Evolutionary conservation across 345 rosid genomes (phyloP).

Genomic region (Melaleuca quinquenervia): DNA sequence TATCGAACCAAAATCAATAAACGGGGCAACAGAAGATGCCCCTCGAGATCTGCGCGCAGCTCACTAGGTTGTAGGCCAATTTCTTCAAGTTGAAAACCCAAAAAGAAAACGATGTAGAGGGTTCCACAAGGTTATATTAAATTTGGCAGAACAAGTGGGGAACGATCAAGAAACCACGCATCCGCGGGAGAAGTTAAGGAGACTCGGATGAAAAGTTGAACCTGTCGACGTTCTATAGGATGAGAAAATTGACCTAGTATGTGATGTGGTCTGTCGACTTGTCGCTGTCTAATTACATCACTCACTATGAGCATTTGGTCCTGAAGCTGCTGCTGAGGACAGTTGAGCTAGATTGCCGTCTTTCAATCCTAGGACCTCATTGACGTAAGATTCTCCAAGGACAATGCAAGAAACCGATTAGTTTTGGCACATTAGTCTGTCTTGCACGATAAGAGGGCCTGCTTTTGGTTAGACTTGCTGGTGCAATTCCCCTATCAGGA

Average conservation of each 20-base stretch:
- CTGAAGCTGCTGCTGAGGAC: neutral
- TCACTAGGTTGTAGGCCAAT: neutral
- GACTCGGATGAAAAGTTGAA: neutral
- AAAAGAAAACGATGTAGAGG: neutral
- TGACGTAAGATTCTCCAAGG: neutral
- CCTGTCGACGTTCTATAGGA: neutral
- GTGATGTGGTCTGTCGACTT: neutral
- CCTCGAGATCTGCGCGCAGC: neutral
- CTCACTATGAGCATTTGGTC: neutral
- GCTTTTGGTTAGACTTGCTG: neutral
- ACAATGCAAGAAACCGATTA: neutral
- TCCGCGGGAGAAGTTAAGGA: neutral
- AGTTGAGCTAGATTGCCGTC: neutral
- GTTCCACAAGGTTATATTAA: neutral
- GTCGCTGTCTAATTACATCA: neutral
- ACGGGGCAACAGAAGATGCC: neutral
- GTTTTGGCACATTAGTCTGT: neutral
- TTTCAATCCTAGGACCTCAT: neutral
- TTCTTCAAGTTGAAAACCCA: neutral
- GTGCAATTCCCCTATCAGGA: neutral
- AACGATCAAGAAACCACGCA: neutral
- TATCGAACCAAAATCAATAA: neutral
- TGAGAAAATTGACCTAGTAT: neutral
- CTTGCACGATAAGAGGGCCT: neutral
- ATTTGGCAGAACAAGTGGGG: neutral